Percentiles rank a stretch among this genome's conserved stretches.
Conservation (phyloP, 345 rosid genomes). For the Cochlearia excelsa region DNA sequence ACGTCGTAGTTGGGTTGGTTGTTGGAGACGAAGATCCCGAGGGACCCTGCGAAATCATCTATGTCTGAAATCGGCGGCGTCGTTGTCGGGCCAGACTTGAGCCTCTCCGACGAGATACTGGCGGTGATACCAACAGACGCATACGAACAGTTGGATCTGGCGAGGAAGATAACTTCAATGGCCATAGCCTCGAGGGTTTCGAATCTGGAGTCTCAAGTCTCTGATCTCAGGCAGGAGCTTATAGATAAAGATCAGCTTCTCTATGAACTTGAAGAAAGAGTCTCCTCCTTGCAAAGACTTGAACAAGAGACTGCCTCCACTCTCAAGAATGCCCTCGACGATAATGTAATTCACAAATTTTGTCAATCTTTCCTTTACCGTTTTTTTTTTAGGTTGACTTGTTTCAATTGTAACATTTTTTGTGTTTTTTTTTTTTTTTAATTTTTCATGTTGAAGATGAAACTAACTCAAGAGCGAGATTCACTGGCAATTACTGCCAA, state of each 20-base stretch:
- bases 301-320: slow-evolving; percentile 55
- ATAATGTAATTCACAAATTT: slow-evolving; percentile 47
- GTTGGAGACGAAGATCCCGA: slow-evolving; percentile 20
- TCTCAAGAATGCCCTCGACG: slow-evolving; percentile 53
- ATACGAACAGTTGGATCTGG: slow-evolving; percentile 91
- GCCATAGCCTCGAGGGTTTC: slow-evolving; percentile 94
- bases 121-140: slow-evolving; percentile 85
- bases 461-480: slow-evolving; percentile 73
- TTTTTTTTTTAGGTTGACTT: neutral
- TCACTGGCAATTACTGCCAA: slow-evolving; percentile 64
- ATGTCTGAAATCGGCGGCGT: slow-evolving; percentile 35
- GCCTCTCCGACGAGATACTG: slow-evolving; percentile 66
- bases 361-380: neutral
- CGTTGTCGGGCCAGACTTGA: slow-evolving; percentile 47
- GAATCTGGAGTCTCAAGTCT: slow-evolving; percentile 64
- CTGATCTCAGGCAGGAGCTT: slow-evolving; percentile 47
- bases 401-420: neutral
- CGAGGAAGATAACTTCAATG: slow-evolving; percentile 93
- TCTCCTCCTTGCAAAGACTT: slow-evolving; percentile 47
- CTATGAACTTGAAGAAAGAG: slow-evolving; percentile 55
- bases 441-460: slow-evolving; percentile 45
- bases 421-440: neutral
- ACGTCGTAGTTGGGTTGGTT: neutral
- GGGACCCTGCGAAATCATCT: slow-evolving; percentile 20
- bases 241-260: slow-evolving; percentile 64